phyloP scores from a whole-genome alignment of 129 eudicot species.

The Silybum marianum region DNA sequence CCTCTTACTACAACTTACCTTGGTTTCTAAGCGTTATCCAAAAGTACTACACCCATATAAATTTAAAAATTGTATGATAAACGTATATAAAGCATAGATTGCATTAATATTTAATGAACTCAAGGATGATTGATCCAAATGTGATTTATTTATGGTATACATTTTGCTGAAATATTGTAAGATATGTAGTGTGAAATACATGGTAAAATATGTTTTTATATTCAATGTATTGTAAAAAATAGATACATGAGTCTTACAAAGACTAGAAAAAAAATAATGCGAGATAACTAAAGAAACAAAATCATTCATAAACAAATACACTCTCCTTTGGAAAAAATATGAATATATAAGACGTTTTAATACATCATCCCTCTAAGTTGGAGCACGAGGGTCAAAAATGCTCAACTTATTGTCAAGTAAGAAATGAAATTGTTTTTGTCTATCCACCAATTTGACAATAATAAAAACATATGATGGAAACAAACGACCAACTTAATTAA shows the following conservation, averaged over 20 bases:
- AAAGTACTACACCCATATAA: background rate
- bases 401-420: too few species aligned
- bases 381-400: too few species aligned
- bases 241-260: background rate
- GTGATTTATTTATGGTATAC: background rate
- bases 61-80: background rate
- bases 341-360: too few species aligned
- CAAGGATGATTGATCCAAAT: background rate
- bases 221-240: background rate
- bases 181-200: background rate
- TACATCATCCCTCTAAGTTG: too few species aligned
- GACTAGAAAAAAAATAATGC: too few species aligned
- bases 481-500: too few species aligned
- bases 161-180: background rate
- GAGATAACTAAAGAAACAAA: too few species aligned
- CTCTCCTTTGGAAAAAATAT: too few species aligned
- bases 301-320: too few species aligned
- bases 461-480: too few species aligned
- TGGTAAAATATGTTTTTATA: background rate
- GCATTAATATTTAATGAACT: background rate
- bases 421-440: too few species aligned
- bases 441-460: too few species aligned
- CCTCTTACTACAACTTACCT: conserved; percentile 31
- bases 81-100: background rate
- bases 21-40: background rate